Conservation (phyloP, 2,329 filamentous ascomycete genomes). For the Pseudopithomyces chartarum region DNA sequence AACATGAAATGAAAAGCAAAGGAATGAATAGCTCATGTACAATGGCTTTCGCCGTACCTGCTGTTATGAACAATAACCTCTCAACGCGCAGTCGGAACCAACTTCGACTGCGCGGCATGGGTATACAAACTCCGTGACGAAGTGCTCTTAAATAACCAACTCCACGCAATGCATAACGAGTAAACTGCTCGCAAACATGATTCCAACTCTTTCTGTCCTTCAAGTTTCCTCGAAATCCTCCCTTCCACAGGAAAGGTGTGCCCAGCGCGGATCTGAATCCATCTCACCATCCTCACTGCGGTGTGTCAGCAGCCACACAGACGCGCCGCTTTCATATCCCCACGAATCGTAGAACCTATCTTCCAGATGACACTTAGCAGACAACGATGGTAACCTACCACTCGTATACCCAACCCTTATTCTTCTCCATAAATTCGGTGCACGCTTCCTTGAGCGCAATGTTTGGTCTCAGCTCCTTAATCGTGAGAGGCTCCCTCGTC, state of each 20-base stretch:
- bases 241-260: conserved; percentile 27
- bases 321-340: background rate
- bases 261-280: conserved; percentile 33
- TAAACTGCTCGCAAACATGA: background rate
- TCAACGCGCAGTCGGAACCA: background rate
- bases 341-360: background rate
- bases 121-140: conserved; percentile 9
- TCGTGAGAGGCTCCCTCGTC: conserved; percentile 73
- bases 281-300: conserved; percentile 32
- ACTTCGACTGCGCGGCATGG: conserved; percentile 3
- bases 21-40: background rate
- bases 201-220: background rate
- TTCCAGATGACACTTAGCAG: conserved; percentile 18
- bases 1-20: background rate
- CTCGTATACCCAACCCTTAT: conserved; percentile 85
- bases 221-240: background rate
- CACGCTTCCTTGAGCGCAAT: conserved; percentile 80
- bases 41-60: background rate
- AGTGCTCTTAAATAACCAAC: background rate
- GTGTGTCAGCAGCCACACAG: conserved; percentile 21
- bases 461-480: conserved; percentile 78
- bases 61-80: background rate
- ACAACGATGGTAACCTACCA: conserved; percentile 61
- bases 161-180: too few relatives aligned
- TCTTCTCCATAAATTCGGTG: conserved; percentile 81